These are phyloP conservation scores for Naganishia randhawae DNA, from an alignment of 768 basidiomycete genomes.

Conservation along the genomic window DNA sequence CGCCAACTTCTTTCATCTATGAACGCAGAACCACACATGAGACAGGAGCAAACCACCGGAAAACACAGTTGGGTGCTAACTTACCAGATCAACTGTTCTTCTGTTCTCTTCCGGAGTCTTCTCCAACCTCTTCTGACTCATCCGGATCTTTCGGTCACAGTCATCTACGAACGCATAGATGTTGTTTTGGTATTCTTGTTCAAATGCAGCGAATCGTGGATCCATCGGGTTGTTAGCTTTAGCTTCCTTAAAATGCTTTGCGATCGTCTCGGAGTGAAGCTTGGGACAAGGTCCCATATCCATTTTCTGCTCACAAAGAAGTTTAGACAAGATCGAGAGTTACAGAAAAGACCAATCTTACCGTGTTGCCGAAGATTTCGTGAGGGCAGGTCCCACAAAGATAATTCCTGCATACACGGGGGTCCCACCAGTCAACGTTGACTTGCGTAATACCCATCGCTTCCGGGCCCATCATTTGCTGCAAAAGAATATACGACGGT, in stretches of 20 bases:
- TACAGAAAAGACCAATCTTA: conserved; percentile 52
- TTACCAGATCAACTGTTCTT: conserved; percentile 82
- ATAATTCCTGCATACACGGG: conserved; percentile 98
- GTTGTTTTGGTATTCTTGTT: conserved; percentile 92
- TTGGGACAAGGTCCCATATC: conserved; percentile 96
- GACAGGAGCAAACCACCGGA: background rate
- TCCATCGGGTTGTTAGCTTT: conserved; percentile 71
- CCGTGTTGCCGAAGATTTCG: conserved; percentile 94
- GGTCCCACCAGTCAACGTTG: conserved; percentile 84
- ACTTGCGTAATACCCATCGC: conserved; percentile 94
- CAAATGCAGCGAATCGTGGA: conserved; percentile 79
- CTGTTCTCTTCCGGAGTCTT: conserved; percentile 99
- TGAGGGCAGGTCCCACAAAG: conserved; percentile 98
- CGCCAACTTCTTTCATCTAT: conserved; percentile 93
- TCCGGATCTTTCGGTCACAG: conserved; percentile 90
- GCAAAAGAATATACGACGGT: background rate
- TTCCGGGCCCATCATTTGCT: conserved; percentile 99
- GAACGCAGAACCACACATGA: conserved; percentile 50
- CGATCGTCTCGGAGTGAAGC: conserved; percentile 88
- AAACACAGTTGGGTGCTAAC: conserved; percentile 52
- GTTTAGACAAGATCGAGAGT: background rate
- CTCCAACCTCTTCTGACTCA: conserved; percentile 89
- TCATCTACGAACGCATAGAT: conserved; percentile 96
- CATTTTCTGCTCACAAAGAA: conserved; percentile 75
- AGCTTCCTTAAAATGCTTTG: conserved; percentile 79